Percentiles rank a stretch among this genome's conserved stretches.
These are phyloP conservation scores for Cicer yamashitae DNA, from an alignment of 306 rosid genomes.

Conservation along the genomic window DNA sequence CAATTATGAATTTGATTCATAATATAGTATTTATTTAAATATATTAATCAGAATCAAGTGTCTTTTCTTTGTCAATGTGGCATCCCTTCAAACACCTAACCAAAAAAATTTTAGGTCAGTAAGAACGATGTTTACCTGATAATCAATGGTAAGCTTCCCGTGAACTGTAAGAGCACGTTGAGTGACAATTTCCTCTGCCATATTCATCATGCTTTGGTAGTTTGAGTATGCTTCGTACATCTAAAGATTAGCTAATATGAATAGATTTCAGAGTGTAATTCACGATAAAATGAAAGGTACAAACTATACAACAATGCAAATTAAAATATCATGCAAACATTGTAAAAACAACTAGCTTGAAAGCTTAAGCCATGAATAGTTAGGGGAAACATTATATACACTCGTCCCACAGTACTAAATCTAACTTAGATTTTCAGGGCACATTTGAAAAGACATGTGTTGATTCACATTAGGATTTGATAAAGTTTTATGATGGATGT, in stretches of 20 bases:
- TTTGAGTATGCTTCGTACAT: constrained; percentile 98
- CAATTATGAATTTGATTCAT: neutral
- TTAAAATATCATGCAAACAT: constrained; percentile 26
- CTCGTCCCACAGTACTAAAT: constrained; percentile 14
- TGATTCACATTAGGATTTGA: constrained; percentile 17
- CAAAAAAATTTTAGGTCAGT: constrained; percentile 21
- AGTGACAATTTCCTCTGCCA: constrained; percentile 92
- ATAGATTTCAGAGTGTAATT: constrained; percentile 53
- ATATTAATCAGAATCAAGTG: neutral
- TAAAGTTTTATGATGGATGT: constrained; percentile 3
- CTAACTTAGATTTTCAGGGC: constrained; percentile 8
- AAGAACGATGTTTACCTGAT: constrained; percentile 68
- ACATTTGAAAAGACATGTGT: constrained; percentile 32
- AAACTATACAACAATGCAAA: constrained; percentile 21
- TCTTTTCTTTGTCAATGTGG: neutral
- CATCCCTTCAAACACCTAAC: constrained; percentile 14
- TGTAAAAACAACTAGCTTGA: constrained; percentile 31
- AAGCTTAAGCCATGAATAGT: constrained; percentile 15
- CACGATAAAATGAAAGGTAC: constrained; percentile 24
- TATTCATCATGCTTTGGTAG: constrained; percentile 96
- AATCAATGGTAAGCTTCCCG: constrained; percentile 84
- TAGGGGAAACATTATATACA: constrained; percentile 29
- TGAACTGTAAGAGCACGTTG: constrained; percentile 83
- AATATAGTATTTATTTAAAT: neutral
- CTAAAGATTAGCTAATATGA: constrained; percentile 68